Percentiles rank a stretch among this genome's conserved stretches.
Evolutionary conservation across 371 early-diverging fungal species (phyloP).

Genomic region (Amoeboaphelidium occidentale): DNA sequence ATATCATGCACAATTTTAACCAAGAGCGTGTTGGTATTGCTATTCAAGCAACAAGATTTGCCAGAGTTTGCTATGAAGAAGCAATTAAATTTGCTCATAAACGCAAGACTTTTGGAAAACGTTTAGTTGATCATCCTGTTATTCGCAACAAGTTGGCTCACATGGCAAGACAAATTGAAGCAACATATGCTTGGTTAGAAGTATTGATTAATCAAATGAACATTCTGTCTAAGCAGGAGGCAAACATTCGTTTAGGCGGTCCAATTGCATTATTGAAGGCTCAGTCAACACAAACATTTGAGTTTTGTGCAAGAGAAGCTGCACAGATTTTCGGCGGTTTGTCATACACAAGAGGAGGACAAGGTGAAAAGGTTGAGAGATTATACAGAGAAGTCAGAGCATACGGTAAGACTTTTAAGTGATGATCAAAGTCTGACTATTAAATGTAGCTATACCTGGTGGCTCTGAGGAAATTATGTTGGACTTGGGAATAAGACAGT

Average conservation of each 20-base stretch:
- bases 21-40: slow-evolving; percentile 32
- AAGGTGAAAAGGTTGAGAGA: slow-evolving; percentile 65
- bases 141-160: slow-evolving; percentile 19
- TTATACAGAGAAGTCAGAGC: slow-evolving; percentile 56
- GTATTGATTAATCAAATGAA: slow-evolving; percentile 32
- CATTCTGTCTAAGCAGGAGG: slow-evolving; percentile 32
- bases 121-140: slow-evolving; percentile 30
- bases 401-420: neutral
- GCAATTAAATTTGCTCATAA: slow-evolving; percentile 59
- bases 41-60: slow-evolving; percentile 58
- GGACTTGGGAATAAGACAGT: slow-evolving; percentile 1
- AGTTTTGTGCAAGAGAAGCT: slow-evolving; percentile 67
- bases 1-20: slow-evolving; percentile 4
- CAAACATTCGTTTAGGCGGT: slow-evolving; percentile 48
- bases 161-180: slow-evolving; percentile 64
- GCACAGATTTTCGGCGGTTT: slow-evolving; percentile 77
- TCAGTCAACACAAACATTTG: slow-evolving; percentile 57
- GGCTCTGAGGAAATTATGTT: slow-evolving; percentile 56
- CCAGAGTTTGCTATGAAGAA: slow-evolving; percentile 68
- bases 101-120: slow-evolving; percentile 61
- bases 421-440: neutral
- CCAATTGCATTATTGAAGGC: slow-evolving; percentile 69
- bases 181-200: slow-evolving; percentile 67
- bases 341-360: slow-evolving; percentile 55
- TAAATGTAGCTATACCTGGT: slow-evolving; percentile 41